Conservation (phyloP, 140 eudicot genomes). For the Senecio squalidus region DNA sequence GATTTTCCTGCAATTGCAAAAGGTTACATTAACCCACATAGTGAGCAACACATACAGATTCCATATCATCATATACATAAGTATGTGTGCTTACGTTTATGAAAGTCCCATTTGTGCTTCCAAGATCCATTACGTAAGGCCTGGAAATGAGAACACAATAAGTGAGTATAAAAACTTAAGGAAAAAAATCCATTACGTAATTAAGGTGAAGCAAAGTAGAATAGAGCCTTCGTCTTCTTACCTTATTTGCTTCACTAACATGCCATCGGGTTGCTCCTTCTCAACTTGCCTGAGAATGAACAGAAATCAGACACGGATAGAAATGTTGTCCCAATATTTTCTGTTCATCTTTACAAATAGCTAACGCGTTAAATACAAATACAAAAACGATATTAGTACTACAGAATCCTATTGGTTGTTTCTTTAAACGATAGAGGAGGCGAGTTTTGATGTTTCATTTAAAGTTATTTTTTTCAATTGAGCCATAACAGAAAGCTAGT, state of each 20-base stretch:
- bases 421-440: too few species aligned
- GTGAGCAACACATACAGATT: neutral
- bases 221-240: slow-evolving; percentile 13
- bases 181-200: slow-evolving; percentile 1
- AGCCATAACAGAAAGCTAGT: too few species aligned
- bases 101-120: slow-evolving; percentile 95
- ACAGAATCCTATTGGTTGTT: too few species aligned
- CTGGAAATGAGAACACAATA: slow-evolving; percentile 28
- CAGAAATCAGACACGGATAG: slow-evolving; percentile 6
- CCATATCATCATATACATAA: neutral
- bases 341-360: too few species aligned
- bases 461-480: too few species aligned
- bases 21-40: slow-evolving; percentile 1
- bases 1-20: slow-evolving; percentile 60
- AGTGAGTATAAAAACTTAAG: slow-evolving; percentile 7
- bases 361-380: too few species aligned
- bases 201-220: neutral
- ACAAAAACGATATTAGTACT: too few species aligned
- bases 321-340: too few species aligned
- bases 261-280: slow-evolving; percentile 84
- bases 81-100: slow-evolving; percentile 51
- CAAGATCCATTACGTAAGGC: slow-evolving; percentile 98
- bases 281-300: slow-evolving; percentile 81
- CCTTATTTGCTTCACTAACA: slow-evolving; percentile 57
- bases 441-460: too few species aligned